phyloP scores from a whole-genome alignment of 352 stramenopile genomes.

The Phytophthora multivora region DNA sequence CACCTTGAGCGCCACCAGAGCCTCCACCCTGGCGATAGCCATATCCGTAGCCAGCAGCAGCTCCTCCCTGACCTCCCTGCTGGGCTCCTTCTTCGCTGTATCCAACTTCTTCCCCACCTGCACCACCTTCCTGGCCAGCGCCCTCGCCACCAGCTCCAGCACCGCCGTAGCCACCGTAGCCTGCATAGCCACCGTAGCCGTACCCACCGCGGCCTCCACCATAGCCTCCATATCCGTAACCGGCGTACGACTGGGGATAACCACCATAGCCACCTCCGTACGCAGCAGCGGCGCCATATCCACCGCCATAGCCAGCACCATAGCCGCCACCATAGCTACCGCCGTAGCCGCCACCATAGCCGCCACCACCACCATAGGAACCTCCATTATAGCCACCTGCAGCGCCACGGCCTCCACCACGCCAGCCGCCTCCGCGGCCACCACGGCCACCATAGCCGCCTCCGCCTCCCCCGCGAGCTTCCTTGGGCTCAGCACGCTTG shows the following conservation, averaged over 20 bases:
- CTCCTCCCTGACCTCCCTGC: conserved; percentile 16
- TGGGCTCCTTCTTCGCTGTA: conserved; percentile 38
- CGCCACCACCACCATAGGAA: conserved; percentile 35
- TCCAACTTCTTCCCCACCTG: conserved; percentile 36
- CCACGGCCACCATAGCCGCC: conserved; percentile 34
- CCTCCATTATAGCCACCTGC: conserved; percentile 26
- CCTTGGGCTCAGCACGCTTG: conserved; percentile 87
- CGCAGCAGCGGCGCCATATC: conserved; percentile 13
- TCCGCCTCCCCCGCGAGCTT: conserved; percentile 47
- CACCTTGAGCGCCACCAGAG: conserved; percentile 49
- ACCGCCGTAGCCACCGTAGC: conserved; percentile 16
- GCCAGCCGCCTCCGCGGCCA: conserved; percentile 32
- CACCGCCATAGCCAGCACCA: conserved; percentile 30
- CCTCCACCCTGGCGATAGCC: conserved; percentile 69
- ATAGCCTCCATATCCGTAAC: conserved; percentile 54
- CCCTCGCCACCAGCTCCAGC: conserved; percentile 35
- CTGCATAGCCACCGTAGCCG: conserved; percentile 48
- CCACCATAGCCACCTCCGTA: conserved; percentile 39
- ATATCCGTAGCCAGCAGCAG: conserved; percentile 37
- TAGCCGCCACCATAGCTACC: conserved; percentile 27
- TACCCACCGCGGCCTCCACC: conserved; percentile 46
- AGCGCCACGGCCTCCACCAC: conserved; percentile 34
- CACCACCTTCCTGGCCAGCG: conserved; percentile 34
- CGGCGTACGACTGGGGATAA: conserved; percentile 41
- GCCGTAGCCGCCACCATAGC: conserved; percentile 32